Evolutionary conservation across 2,329 filamentous ascomycete species (phyloP), one percentile per base, ranked within the genome.

Genomic region (Penicillium sp.): DNA sequence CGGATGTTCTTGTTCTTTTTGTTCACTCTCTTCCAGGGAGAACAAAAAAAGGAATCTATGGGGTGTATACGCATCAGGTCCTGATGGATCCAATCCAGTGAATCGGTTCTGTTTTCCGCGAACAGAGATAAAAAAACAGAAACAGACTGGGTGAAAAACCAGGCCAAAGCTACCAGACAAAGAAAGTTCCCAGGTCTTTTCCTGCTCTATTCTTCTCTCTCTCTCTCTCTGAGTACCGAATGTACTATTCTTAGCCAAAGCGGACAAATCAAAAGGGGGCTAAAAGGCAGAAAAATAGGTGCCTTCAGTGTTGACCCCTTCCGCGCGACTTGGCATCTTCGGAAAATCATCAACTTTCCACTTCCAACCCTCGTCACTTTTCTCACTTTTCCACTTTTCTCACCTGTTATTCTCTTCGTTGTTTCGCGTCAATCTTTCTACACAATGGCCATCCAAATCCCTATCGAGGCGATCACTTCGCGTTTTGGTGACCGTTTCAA

Each of bases 401-500:
- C 18, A 40, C 15, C n/a, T 49, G 37, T 35, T 25, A 29, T 52
- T 35, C 35, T 54, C 25, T n/a, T 35, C 29, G 37, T 15, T 43
- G n/a, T 42, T 48, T 46, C n/a, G n/a, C 26, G 47, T 27, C 18
- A 12, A 9, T 43, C 33, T 42, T 31, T 29, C 18, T 25, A 55
- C 69, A 74, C 67, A 70, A 96, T 96, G 92, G 86, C 90, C 75
- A 90, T 97, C 71, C 90, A 90, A 82, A 94, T 99, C 66, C 94
- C 94, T 54, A 82, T 97, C 69, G 92, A 96, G 75, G 86, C 88
- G 70, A 79, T 97, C 74, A 96, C 93, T 75, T 96, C 92, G 67
- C 88, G 92, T 67, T 85, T 97, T 74, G 94, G 94, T 64, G 91
- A 94, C 64, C 90, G 92, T 72, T 93, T 97, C 79, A 85, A 90